Evolutionary conservation across 2,329 filamentous ascomycete species (phyloP), one percentile per base, ranked within the genome.

Genomic region (Aspergillus texensis): DNA sequence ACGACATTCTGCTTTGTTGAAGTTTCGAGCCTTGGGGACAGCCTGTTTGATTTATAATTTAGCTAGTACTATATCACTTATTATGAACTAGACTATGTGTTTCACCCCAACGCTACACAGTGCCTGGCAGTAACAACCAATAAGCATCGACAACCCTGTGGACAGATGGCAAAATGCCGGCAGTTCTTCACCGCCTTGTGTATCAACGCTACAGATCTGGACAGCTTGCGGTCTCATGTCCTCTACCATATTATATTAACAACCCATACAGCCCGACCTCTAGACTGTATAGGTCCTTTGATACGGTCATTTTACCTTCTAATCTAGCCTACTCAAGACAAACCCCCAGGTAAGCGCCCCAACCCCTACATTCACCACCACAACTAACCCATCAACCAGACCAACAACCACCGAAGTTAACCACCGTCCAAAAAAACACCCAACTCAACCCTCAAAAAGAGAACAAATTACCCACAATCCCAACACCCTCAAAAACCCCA

Each of bases 161-260:
- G 48, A 52, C 48, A 52, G 48, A 52, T 52, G 19, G 28, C 21
- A 30, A 50, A 10, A 28, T 52, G 48, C 48, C 48, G 48, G 26
- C 28, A 32, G 28, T 34, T 52, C 6, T 1, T 62, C 69, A 73
- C 71, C 72, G 71, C 72, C 68, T 64, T 62, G 36, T 16, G 16
- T 52, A 41, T 19, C 8, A 41, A 32, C 28, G 52, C 30, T 41
- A 9, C 21, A 21, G 46, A 62, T 71, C 58, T 69, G 71, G 72
- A 70, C 72, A 74, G 62, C 65, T 73, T 68, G 65, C 66, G 66
- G 41, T 43, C 60, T 62, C 16, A 21, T 0, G 48, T 32, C 30
- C 48, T n/a, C 4, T 19, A n/a, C 34, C n/a, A 28, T 34, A 32
- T 48, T 14, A 30, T 19, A 43, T 28, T 9, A 28, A 9, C 24